phyloP scores from a whole-genome alignment of 495 filamentous ascomycete species.

The Hypoxylon lienhwacheense region DNA sequence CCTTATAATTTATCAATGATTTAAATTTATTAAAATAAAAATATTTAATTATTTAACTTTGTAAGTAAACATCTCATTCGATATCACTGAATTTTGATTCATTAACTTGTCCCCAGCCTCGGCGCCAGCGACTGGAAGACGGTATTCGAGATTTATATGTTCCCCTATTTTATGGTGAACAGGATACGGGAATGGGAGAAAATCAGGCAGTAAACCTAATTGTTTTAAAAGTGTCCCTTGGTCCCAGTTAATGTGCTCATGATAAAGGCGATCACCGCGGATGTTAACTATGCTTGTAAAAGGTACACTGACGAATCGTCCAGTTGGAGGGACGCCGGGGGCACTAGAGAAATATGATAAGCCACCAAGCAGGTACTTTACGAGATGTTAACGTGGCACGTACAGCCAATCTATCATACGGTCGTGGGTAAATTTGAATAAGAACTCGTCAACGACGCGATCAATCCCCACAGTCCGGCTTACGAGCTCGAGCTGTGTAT shows the following conservation, averaged over 20 bases:
- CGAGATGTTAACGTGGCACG: conserved; percentile 5
- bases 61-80: conserved; percentile 65
- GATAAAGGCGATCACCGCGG: conserved; percentile 71
- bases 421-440: conserved; percentile 70
- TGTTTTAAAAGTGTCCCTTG: conserved; percentile 80
- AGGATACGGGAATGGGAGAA: conserved; percentile 59
- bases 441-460: conserved; percentile 59
- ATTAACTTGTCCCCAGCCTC: conserved; percentile 68
- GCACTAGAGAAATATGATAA: conserved; percentile 3
- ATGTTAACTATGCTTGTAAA: conserved; percentile 76
- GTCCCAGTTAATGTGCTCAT: conserved; percentile 89
- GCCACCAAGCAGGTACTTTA: too few relatives aligned
- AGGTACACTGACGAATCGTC: conserved; percentile 66
- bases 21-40: neutral
- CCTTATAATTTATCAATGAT: too few relatives aligned
- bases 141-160: conserved; percentile 58
- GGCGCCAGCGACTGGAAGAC: conserved; percentile 68
- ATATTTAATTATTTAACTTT: neutral
- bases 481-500: conserved; percentile 68
- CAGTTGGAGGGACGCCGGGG: conserved; percentile 73
- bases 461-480: conserved; percentile 68
- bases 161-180: conserved; percentile 43
- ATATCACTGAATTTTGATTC: conserved; percentile 59
- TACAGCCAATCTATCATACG: conserved; percentile 74
- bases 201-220: conserved; percentile 68